Evolutionary conservation across 257 asterid genomes (phyloP), one percentile per base, ranked within the genome.

Genomic region (Gentiana straminea): DNA sequence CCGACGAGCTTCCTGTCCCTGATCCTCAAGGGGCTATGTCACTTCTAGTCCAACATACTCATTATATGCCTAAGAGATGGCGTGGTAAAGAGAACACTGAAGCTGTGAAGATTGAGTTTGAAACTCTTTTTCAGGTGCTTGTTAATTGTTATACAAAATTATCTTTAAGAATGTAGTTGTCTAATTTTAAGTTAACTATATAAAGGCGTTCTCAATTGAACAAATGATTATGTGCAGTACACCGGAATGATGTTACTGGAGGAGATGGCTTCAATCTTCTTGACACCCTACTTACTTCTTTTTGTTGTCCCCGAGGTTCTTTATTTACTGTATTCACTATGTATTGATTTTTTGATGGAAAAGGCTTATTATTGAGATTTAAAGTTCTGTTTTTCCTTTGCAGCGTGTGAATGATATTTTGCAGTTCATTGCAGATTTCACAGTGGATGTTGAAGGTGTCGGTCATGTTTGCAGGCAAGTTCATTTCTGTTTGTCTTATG

Each of bases 21-120:
- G 94, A 88, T 64, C 94, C 95, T 2, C 94, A 79, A 67, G 97
- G 94, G 56, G 64, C 77, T 33, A 85, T 92, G 88, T 81, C 97
- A 54, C 82, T 72, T 47, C 91, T 81, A 56, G 94, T 88, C 55
- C 95, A 84, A 64, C 87, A 88, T 64, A 82, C 97, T 4, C 99
- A 92, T 55, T 77, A 78, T 72, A 92, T 85, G 99, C 99, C 99
- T 15, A 92, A 85, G 76, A 77, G 83, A 68, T 92, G 99, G 99
- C 97, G 99, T 53, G 91, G 82, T 53, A 88, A 85, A 80, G 99
- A 88, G 78, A 80, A 81, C 69, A 74, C 82, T 7, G 94, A 75
- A 62, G 70, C 77, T 49, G 95, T 85, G 45, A 77, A 84, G 52
- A 43, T 59, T 39, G 97, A 88, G 79, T 92, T 88, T 65, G 99